phyloP scores from a whole-genome alignment of 2,329 filamentous ascomycete species.

The Purpureocillium takamizusanense region DNA sequence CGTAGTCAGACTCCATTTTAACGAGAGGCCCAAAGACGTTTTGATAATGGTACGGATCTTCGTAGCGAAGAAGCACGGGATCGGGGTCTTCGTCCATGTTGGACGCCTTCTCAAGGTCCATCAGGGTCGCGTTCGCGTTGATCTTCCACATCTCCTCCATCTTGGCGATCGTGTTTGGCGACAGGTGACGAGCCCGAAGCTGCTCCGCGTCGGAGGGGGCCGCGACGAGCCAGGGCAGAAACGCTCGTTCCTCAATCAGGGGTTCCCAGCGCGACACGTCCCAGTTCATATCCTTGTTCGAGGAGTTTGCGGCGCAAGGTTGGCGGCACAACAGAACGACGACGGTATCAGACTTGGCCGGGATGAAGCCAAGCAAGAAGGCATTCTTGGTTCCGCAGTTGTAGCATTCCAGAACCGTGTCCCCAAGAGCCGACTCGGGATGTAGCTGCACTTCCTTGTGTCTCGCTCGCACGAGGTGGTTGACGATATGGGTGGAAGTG shows the following conservation, averaged over 20 bases:
- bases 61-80: slow-evolving; percentile 85
- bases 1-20: slow-evolving; percentile 98
- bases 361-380: slow-evolving; percentile 94
- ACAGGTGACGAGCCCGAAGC: slow-evolving; percentile 85
- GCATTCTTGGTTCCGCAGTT: slow-evolving; percentile 99
- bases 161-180: slow-evolving; percentile 89
- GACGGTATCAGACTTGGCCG: slow-evolving; percentile 95
- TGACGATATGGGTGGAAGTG: slow-evolving; percentile 95
- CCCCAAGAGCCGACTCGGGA: slow-evolving; percentile 82
- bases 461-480: slow-evolving; percentile 90
- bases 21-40: slow-evolving; percentile 97
- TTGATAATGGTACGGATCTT: slow-evolving; percentile 96
- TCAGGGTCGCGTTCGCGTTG: slow-evolving; percentile 77
- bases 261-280: slow-evolving; percentile 97
- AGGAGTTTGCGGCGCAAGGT: slow-evolving; percentile 88
- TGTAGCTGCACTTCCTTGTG: slow-evolving; percentile 99
- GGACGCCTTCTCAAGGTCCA: slow-evolving; percentile 82
- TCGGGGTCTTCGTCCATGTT: slow-evolving; percentile 93
- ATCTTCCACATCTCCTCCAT: slow-evolving; percentile 99
- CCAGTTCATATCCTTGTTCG: slow-evolving; percentile 99
- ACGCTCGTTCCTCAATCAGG: slow-evolving; percentile 91
- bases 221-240: slow-evolving; percentile 86
- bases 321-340: slow-evolving; percentile 95
- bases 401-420: slow-evolving; percentile 96
- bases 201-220: slow-evolving; percentile 90